Evolutionary conservation across 306 rosid species (phyloP).

Genomic region (Sicyos edulis): DNA sequence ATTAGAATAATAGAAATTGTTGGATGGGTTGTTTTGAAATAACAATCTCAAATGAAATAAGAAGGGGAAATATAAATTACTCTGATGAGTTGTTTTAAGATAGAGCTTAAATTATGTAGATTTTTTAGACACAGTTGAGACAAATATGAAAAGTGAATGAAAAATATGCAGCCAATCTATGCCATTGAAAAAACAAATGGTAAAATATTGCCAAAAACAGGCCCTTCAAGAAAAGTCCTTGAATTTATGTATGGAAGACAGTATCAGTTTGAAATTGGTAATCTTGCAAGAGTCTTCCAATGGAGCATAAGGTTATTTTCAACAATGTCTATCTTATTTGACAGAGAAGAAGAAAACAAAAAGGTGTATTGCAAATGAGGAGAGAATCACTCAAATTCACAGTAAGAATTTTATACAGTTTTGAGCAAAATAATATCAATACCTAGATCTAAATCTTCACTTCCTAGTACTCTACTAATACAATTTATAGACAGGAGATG

Average conservation of each 20-base stretch:
- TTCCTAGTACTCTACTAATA: constrained; percentile 7
- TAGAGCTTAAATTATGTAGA: too few relatives aligned
- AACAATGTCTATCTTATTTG: background rate
- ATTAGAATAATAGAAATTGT: too few relatives aligned
- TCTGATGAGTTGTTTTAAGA: too few relatives aligned
- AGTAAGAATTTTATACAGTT: constrained; percentile 14
- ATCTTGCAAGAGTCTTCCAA: background rate
- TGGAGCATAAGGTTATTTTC: background rate
- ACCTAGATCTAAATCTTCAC: constrained; percentile 19
- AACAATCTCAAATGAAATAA: background rate
- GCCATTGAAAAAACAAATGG: background rate
- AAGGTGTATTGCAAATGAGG: background rate
- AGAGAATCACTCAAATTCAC: constrained; percentile 14
- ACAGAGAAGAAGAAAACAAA: background rate
- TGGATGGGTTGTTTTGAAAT: background rate
- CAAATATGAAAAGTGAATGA: background rate
- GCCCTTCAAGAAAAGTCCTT: background rate
- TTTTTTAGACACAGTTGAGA: background rate
- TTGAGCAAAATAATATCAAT: constrained; percentile 19
- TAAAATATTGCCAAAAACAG: background rate
- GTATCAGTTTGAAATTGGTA: background rate
- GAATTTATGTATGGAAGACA: background rate
- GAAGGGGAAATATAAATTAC: background rate
- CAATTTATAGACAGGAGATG: constrained; percentile 3
- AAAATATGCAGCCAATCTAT: background rate